Percentiles rank a stretch among this genome's conserved stretches.
phyloP scores from a whole-genome alignment of 139 green algal species.

The Tetradesmus lagerheimii region DNA sequence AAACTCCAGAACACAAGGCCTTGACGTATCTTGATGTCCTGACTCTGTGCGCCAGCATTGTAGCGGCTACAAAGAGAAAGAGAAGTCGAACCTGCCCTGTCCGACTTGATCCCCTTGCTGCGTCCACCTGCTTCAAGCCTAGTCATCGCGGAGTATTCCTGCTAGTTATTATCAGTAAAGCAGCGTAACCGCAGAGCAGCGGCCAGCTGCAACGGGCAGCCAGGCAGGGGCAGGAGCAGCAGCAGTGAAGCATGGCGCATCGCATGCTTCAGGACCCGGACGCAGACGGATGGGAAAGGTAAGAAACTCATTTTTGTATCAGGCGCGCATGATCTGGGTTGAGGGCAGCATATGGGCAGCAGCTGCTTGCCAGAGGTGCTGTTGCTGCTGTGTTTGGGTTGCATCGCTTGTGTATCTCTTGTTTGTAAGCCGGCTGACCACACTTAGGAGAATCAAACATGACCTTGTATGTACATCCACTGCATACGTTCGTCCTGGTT shows the following conservation, averaged over 20 bases:
- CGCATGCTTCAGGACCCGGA: conserved; percentile 86
- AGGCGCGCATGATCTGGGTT: neutral
- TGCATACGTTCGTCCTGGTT: neutral
- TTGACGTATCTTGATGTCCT: too few relatives aligned
- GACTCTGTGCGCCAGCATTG: too few relatives aligned
- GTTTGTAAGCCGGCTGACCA: too few relatives aligned
- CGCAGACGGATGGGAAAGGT: conserved; percentile 85
- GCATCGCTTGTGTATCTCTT: neutral
- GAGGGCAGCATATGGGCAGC: neutral
- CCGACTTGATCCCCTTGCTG: neutral
- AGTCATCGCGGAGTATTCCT: neutral
- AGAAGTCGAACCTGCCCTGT: neutral
- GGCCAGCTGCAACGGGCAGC: neutral
- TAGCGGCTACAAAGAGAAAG: too few relatives aligned
- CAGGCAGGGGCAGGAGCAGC: neutral
- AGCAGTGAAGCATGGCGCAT: conserved; percentile 68
- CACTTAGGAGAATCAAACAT: too few relatives aligned
- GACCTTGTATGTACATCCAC: too few relatives aligned
- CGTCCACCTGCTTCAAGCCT: neutral
- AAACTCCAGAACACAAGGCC: neutral
- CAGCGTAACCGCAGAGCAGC: neutral
- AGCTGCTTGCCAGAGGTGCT: neutral
- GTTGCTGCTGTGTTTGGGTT: neutral
- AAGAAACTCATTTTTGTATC: neutral
- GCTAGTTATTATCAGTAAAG: neutral